Evolutionary conservation across 345 rosid genomes (phyloP), one percentile per base, ranked within the genome.

Genomic region (Boechera divaricarpa): DNA sequence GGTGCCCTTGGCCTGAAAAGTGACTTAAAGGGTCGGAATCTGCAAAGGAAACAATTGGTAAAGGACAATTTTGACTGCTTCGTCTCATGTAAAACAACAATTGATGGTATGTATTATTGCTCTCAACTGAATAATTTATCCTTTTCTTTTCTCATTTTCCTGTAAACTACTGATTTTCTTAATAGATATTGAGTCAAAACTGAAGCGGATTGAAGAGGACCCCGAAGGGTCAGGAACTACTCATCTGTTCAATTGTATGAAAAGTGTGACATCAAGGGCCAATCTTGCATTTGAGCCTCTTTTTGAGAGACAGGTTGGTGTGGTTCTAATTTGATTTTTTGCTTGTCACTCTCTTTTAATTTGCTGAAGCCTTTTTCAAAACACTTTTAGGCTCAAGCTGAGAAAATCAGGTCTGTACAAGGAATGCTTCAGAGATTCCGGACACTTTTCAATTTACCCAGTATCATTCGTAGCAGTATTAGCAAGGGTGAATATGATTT

Each of bases 401-500:
- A 95, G 89, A 95, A 91, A 86, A 95, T 95, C 75, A 84, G 98
- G 69, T 89, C 99, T 81, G 98, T 92, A 74, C 99, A 95, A 85
- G 99, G 98, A 69, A 95, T 92, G 94, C 93, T 95, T 78, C 98
- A 95, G 87, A 89, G 99, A 66, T 95, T 95, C 72, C 88, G 94
- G 51, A 95, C 98, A 16, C 86, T 95, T 36, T 95, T 95, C 80
- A 95, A 95, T 77, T 83, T 95, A 83, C 99, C 98, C 55, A 92
- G 98, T 84, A 89, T 96, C 32, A 95, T 95, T 79, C 94, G 97
- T 77, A 90, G 81, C 59, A 91, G 89, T 85, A 92, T 95, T 72
- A 84, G 94, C 76, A 95, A 92, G 90, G 98, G 99, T 68, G 98
- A 92, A 89, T 86, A 88, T 62, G 99, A 95, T 82, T 77, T 95